Conservation (phyloP, 140 eudicot genomes). For the Flaveria floridana region DNA sequence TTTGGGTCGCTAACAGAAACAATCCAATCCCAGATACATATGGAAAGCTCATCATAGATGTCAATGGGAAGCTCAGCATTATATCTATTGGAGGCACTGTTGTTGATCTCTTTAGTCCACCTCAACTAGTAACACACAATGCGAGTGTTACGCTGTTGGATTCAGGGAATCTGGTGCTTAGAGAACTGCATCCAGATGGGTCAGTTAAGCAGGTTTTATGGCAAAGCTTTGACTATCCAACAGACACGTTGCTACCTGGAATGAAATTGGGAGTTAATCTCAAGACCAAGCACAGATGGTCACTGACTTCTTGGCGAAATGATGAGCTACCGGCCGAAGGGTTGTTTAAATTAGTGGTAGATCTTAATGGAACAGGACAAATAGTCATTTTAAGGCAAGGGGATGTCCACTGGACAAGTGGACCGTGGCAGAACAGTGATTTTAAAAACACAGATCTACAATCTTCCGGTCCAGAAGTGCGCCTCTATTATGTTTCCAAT, state of each 20-base stretch:
- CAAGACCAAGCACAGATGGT: conserved; percentile 48
- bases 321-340: neutral
- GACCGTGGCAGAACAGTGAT: conserved; percentile 30
- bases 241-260: conserved; percentile 53
- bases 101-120: conserved; percentile 27
- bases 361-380: conserved; percentile 36
- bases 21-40: conserved; percentile 28
- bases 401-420: conserved; percentile 31
- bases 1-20: conserved; percentile 49
- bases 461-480: neutral
- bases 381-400: conserved; percentile 36
- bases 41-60: conserved; percentile 33
- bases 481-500: conserved; percentile 29
- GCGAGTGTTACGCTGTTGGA: conserved; percentile 31
- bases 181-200: conserved; percentile 27
- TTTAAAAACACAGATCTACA: conserved; percentile 19
- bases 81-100: conserved; percentile 7
- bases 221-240: conserved; percentile 62
- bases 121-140: conserved; percentile 2
- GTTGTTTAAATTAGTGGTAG: conserved; percentile 20
- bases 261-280: conserved; percentile 53
- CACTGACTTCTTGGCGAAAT: conserved; percentile 47
- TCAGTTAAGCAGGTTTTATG: conserved; percentile 31
- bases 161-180: conserved; percentile 39
- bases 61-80: conserved; percentile 34